phyloP scores from a whole-genome alignment of 2,329 filamentous ascomycete genomes.

The Thielaviopsis populi region DNA sequence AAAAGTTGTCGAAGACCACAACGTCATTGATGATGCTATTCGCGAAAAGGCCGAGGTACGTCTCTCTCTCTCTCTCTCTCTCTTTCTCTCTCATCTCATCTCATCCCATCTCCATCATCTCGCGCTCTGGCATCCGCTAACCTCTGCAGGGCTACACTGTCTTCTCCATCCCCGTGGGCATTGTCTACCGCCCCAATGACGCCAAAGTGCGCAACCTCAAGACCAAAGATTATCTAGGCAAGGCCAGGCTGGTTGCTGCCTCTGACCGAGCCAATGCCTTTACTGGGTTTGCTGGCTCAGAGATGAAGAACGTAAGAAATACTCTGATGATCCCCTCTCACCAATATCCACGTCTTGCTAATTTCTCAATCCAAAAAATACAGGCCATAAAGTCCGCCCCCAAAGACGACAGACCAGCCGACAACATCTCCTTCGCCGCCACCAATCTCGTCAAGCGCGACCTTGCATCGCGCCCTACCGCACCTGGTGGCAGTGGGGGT shows the following conservation, averaged over 20 bases:
- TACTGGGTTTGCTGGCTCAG: constrained; percentile 65
- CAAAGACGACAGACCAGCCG: constrained; percentile 65
- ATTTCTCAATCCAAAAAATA: neutral
- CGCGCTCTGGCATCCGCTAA: no score
- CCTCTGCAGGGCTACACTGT: constrained; percentile 73
- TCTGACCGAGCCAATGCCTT: constrained; percentile 68
- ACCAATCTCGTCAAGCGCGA: constrained; percentile 85
- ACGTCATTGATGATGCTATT: constrained; percentile 96
- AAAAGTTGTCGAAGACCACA: constrained; percentile 90
- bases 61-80: neutral
- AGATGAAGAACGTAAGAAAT: constrained; percentile 53
- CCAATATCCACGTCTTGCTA: constrained; percentile 6
- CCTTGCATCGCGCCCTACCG: constrained; percentile 60
- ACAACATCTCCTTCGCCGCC: constrained; percentile 81
- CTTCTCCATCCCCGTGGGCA: constrained; percentile 92
- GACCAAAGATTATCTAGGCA: constrained; percentile 93
- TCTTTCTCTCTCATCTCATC: constrained; percentile 22
- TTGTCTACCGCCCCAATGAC: constrained; percentile 89
- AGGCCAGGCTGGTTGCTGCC: constrained; percentile 82
- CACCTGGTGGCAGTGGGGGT: constrained; percentile 20
- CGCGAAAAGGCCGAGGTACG: constrained; percentile 74
- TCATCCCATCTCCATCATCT: no score
- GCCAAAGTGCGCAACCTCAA: constrained; percentile 97
- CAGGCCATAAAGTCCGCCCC: constrained; percentile 38
- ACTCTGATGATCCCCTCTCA: constrained; percentile 16